Evolutionary conservation across 768 basidiomycete species (phyloP).

Genomic region (Leccinum fibrillosum): DNA sequence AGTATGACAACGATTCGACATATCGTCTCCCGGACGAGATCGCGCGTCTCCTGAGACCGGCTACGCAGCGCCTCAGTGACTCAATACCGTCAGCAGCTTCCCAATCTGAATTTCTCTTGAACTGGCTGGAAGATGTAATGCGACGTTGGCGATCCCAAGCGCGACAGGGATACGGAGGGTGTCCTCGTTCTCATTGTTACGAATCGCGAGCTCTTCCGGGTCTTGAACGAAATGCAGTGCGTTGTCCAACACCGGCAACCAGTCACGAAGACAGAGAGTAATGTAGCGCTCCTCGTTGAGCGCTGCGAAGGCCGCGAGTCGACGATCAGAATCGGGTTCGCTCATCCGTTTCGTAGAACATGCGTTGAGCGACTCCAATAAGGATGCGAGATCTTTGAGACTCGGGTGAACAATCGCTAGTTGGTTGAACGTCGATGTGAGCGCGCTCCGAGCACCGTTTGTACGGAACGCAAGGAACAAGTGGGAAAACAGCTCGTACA

Average conservation of each 20-base stretch:
- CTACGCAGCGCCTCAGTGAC: conserved; percentile 92
- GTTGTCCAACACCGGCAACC: conserved; percentile 84
- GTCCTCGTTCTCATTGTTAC: conserved; percentile 82
- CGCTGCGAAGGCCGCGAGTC: conserved; percentile 68
- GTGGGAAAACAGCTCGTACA: conserved; percentile 65
- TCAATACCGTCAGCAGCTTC: conserved; percentile 76
- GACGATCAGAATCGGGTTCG: conserved; percentile 89
- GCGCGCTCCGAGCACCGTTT: conserved; percentile 63
- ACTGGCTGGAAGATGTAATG: conserved; percentile 68
- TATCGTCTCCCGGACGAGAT: conserved; percentile 78
- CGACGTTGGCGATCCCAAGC: conserved; percentile 81
- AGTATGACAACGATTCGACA: conserved; percentile 72
- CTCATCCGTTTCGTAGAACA: conserved; percentile 81
- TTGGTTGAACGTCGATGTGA: conserved; percentile 62
- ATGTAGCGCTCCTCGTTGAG: conserved; percentile 67
- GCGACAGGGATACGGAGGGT: conserved; percentile 85
- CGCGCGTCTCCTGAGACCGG: conserved; percentile 88
- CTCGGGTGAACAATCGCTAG: conserved; percentile 40
- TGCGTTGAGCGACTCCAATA: conserved; percentile 75
- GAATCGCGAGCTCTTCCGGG: conserved; percentile 79
- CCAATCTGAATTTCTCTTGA: conserved; percentile 66
- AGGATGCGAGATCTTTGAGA: conserved; percentile 45
- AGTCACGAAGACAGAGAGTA: conserved; percentile 52
- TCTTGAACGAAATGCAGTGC: conserved; percentile 86
- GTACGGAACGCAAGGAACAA: conserved; percentile 77